Conservation (phyloP, 768 basidiomycete genomes). For the Rhodosporidiobolus odoratus region DNA sequence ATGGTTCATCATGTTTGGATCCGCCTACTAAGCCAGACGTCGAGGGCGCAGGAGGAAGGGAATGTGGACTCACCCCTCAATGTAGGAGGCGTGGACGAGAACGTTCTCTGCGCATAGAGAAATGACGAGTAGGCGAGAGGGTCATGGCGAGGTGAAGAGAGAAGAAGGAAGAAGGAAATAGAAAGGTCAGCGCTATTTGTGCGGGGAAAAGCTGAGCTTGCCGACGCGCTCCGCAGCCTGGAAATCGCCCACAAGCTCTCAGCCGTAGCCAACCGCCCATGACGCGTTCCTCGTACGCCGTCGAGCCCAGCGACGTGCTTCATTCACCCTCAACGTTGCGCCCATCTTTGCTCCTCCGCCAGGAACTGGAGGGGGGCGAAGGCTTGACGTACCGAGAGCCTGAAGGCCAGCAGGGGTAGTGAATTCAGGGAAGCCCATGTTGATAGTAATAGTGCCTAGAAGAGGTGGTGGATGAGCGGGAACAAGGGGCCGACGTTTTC, state of each 20-base stretch:
- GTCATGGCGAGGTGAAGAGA: background rate
- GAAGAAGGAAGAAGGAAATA: no score
- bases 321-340: no score
- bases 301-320: no score
- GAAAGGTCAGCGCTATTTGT: no score
- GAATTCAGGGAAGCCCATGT: constrained; percentile 36
- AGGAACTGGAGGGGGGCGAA: background rate
- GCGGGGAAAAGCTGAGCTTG: no score
- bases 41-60: background rate
- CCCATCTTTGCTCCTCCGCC: background rate
- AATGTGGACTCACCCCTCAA: constrained; percentile 70
- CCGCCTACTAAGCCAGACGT: no score
- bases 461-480: background rate
- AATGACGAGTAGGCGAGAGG: constrained; percentile 53
- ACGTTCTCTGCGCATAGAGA: constrained; percentile 55
- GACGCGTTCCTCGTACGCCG: no score
- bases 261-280: no score
- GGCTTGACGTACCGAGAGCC: constrained; percentile 8
- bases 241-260: no score
- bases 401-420: constrained; percentile 34
- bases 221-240: no score
- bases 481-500: background rate
- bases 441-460: background rate
- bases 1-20: constrained; percentile 65
- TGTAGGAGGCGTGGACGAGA: constrained; percentile 78